Base-by-base conservation (phyloP, 768 basidiomycete species). In the Pulveroboletus sp. region DNA sequence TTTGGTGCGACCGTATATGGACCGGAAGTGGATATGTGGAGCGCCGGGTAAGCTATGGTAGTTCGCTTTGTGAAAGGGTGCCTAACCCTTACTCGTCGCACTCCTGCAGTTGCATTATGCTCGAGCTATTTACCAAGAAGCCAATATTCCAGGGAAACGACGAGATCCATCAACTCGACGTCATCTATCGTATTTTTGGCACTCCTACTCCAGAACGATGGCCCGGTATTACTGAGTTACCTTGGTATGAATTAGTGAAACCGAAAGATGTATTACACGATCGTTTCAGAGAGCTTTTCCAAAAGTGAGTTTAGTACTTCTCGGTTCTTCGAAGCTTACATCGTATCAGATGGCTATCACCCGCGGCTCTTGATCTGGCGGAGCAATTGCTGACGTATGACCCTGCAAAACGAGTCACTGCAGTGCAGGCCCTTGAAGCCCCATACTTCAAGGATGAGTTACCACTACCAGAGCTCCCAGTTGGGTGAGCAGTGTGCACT, bases 1-100 rank as follows among this genome's bases (percentile, higher is more conserved):
- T 85, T 97, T 60, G 96, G 96, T 27, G 90, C 93, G 28, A 99
- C 96, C 0, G 82, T 93, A 11, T 99, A 99, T 71, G 94, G 93
- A 3, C 86, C 93, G 6, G 94, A 95, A 63, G 95, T 99, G 21
- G 96, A 99, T 62, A 96, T 98, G 86, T 99, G 96, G 96, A 95
- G 93, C 67, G 96, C 96, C 37, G 96, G 96, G 93, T 95, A 71
- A 52, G 55, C 30, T 36, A 11, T 32, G 33, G 31, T 43, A 26
- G 39, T 13, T 39, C 8, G 3, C n/a, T 39, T 21, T 2, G 26
- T 28, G 17, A 6, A 39, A 30, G 45, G 35, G 18, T 30, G 28
- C 18, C 9, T 41, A 17, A 27, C 27, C 13, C 18, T 24, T n/a
- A 40, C 18, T 47, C 17, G 15, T 39, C 31, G 6, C 6, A 33